Evolutionary conservation across 169 alveolate species (phyloP), one percentile per base, ranked within the genome.

Genomic region (Miamiensis avidus): DNA sequence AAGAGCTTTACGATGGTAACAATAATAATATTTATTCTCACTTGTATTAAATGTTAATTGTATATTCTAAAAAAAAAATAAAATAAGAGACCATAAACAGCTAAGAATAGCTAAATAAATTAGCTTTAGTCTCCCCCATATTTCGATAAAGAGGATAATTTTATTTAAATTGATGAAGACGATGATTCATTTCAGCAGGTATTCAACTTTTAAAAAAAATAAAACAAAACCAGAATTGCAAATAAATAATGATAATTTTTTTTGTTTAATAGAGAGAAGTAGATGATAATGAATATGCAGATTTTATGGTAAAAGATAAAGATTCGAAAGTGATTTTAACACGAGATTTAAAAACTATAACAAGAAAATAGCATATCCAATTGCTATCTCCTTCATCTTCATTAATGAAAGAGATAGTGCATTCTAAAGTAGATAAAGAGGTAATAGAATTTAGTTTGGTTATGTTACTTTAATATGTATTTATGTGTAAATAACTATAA

Each of bases 11-110:
- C 27, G 31, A 77, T 6, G 31, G 33, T 32, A 77, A 72, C 11
- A 77, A 31, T 27, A 31, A 31, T 27, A 29, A 49, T 11, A 49
- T 49, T 11, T 11, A 49, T 49, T 11, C 20, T 11, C 69, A 49
- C 69, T 20, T 49, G 20, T 49, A 11, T 49, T 49, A 11, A 49
- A 49, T 49, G 4, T 49, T 49, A 11, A 49, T 11, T 20, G 4
- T 49, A 49, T 49, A 49, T 49, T 49, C n/a, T 78, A 78, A 33
- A 33, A 31, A 31, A 31, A 4, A 34, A 78, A 78, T 33, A 33
- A 78, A 78, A 78, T 26, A 25, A 79, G 73, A 79, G 84, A 79
- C 84, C 84, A 11, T 79, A 79, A 79, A 79, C 84, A n/a, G 76
- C 76, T 25, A 79, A 79, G 29, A 0, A 31, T 29, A 79, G 65